Evolutionary conservation across 208 protist species (phyloP).

Genomic region (Trypanosoma avium): DNA sequence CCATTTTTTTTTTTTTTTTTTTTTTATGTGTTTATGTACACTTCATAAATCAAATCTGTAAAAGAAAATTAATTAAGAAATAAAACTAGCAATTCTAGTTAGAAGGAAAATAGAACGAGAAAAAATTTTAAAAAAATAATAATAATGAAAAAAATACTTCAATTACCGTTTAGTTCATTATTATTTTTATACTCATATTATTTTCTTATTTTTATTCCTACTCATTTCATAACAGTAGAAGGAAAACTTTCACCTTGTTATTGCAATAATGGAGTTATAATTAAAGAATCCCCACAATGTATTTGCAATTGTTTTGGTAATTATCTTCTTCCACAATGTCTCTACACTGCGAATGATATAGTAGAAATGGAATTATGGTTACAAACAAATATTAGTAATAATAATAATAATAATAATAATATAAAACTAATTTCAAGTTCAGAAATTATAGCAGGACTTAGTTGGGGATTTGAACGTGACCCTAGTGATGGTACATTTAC

Average conservation of each 20-base stretch:
- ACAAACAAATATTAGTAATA: neutral
- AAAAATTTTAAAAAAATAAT: neutral
- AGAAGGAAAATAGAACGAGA: too few species aligned
- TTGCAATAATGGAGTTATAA: constrained; percentile 38
- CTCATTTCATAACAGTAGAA: neutral
- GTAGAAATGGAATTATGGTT: constrained; percentile 34
- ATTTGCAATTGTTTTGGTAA: constrained; percentile 34
- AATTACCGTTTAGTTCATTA: neutral
- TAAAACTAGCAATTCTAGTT: too few species aligned
- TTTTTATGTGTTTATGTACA: too few species aligned
- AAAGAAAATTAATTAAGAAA: too few species aligned
- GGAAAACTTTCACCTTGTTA: constrained; percentile 13
- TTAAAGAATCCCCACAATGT: constrained; percentile 14
- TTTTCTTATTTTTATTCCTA: constrained; percentile 7
- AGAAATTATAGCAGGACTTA: constrained; percentile 12
- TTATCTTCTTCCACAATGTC: constrained; percentile 48
- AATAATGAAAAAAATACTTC: too few species aligned
- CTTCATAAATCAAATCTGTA: too few species aligned
- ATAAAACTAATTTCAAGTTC: neutral
- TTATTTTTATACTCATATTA: neutral
- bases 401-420: neutral
- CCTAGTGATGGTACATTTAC: neutral
- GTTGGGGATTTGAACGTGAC: neutral
- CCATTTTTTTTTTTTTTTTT: too few species aligned
- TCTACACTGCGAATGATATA: constrained; percentile 32